phyloP scores from a whole-genome alignment of 768 basidiomycete species.

The Tephrocybe sp. region DNA sequence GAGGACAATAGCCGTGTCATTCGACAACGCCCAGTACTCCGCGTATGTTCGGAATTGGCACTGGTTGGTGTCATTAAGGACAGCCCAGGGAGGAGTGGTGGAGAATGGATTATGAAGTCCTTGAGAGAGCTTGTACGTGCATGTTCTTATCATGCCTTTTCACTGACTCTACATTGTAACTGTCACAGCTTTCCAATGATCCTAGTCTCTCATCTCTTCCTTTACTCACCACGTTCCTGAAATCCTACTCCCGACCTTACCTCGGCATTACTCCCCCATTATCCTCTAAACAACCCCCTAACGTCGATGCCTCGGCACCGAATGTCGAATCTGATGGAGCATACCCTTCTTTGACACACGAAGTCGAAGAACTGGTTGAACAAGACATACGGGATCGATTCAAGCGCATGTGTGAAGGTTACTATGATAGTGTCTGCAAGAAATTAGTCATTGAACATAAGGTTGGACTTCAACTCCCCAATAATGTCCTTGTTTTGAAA shows the following conservation, averaged over 20 bases:
- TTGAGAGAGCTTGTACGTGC: conserved; percentile 77
- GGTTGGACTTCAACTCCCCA: conserved; percentile 37
- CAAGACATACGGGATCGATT: conserved; percentile 85
- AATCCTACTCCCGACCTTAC: conserved; percentile 86
- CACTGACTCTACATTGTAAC: conserved; percentile 7
- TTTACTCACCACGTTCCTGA: conserved; percentile 87
- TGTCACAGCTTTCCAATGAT: conserved; percentile 77
- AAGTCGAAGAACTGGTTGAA: conserved; percentile 78
- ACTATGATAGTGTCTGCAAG: conserved; percentile 89
- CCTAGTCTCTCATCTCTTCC: conserved; percentile 85
- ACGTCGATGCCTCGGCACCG: conserved; percentile 49
- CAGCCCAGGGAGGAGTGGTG: conserved; percentile 64
- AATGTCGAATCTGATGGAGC: conserved; percentile 24
- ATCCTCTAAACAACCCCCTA: conserved; percentile 51
- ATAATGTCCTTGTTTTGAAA: not conserved
- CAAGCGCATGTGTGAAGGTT: conserved; percentile 89
- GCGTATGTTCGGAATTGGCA: conserved; percentile 88
- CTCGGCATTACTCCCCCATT: conserved; percentile 68
- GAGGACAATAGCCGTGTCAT: conserved; percentile 79
- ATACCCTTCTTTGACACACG: conserved; percentile 40
- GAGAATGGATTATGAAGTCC: conserved; percentile 88
- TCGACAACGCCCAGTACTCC: conserved; percentile 81
- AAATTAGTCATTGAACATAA: conserved; percentile 91
- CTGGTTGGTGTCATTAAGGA: conserved; percentile 82
- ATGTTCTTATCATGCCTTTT: not conserved